A percentile compares a stretch with the other conserved stretches of the same genome.
These are phyloP conservation scores for Fusarium caatingaense DNA, from an alignment of 2,329 filamentous ascomycete species.

Conservation along the genomic window DNA sequence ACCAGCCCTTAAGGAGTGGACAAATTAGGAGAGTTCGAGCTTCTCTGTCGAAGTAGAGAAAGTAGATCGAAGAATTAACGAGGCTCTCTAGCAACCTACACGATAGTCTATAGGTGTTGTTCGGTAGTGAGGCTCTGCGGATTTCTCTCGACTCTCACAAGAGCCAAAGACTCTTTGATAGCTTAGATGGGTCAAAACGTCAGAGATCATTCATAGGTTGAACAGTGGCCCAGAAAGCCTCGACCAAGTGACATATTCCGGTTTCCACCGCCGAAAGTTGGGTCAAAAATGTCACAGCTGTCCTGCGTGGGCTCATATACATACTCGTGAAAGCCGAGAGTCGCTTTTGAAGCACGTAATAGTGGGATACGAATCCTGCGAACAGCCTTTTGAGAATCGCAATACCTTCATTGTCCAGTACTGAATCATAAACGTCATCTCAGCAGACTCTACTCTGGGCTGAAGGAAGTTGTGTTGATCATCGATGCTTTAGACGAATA, in stretches of 20 bases:
- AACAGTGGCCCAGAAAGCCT: neutral
- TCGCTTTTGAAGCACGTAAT: neutral
- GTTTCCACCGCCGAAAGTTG: conserved; percentile 56
- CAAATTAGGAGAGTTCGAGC: neutral
- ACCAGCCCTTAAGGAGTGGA: neutral
- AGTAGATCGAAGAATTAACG: neutral
- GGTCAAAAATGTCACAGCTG: conserved; percentile 55
- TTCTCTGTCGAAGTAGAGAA: neutral
- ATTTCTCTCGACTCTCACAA: neutral
- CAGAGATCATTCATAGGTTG: conserved; percentile 40
- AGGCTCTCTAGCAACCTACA: neutral
- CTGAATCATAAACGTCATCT: conserved; percentile 53
- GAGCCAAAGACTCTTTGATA: neutral
- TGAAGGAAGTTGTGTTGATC: conserved; percentile 48
- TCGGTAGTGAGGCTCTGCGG: neutral
- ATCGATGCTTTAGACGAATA: conserved; percentile 63
- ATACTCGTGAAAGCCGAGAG: conserved; percentile 46
- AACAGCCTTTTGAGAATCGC: conserved; percentile 51
- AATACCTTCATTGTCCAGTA: conserved; percentile 54
- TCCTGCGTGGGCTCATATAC: conserved; percentile 58
- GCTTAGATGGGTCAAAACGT: neutral
- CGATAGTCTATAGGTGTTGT: too few relatives aligned
- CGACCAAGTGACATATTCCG: conserved; percentile 45
- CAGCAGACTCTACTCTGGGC: conserved; percentile 46
- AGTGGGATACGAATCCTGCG: too few relatives aligned